Base-by-base conservation (phyloP, 768 basidiomycete species). In the Cystobasidiopsis lactophilus region DNA sequence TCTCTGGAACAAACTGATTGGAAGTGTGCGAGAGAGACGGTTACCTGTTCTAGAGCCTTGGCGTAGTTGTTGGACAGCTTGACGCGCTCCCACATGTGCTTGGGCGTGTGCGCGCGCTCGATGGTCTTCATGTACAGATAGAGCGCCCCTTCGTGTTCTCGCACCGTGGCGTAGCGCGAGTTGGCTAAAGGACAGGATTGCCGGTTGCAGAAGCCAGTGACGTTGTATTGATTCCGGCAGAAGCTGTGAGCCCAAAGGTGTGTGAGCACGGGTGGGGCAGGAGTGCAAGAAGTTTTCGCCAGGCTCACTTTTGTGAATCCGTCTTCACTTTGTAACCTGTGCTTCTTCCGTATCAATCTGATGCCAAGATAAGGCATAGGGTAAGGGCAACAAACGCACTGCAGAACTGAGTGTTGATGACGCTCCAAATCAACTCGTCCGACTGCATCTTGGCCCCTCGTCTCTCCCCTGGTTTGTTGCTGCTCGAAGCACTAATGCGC, bases 391-490 rank as follows among this genome's bases (percentile, higher is more conserved):
- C 13, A 10, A 29, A 4, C 45, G 4, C 14, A 47, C 49, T 50
- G 49, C 49, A 50, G 19, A 37, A 37, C 37, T 50, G 49, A 48
- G 77, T 74, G 68, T 85, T 85, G 65, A 89, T 86, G 29, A 88
- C 83, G 19, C 79, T 83, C 91, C 91, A 98, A 58, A 98, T 95
- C 58, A 95, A 82, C 69, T 96, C 91, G 82, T 98, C 91, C 45
- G 69, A 67, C 65, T 73, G 66, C 63, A 66, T 67, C 11, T 1
- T 59, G 44, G 54, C 18, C 21, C 29, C 7, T 29, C 29, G 29
- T 35, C 24, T 13, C 43, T 10, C 43, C 21, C 19, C 11, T 19
- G 11, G 11, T 38, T 38, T 38, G n/a, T n/a, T n/a, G n/a, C n/a
- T n/a, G n/a, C n/a, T n/a, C n/a, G n/a, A n/a, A n/a, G n/a, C n/a